Percentiles rank a stretch among this genome's conserved stretches.
These are phyloP conservation scores for Dendrobium huoshanense DNA, from an alignment of 106 monocot species.

Conservation along the genomic window DNA sequence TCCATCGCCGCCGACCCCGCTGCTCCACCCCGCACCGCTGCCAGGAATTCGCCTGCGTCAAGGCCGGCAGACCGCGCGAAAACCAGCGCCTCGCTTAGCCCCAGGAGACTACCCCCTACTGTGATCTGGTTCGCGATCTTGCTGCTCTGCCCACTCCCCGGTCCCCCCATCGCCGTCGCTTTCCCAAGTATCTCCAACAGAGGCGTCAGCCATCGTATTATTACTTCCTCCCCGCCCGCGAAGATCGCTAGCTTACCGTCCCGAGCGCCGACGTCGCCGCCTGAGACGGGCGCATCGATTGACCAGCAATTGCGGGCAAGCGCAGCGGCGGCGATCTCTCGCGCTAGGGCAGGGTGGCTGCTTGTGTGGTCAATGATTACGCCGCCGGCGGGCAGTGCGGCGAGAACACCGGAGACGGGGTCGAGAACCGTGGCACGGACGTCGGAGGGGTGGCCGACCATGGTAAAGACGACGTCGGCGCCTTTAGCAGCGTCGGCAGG, in stretches of 20 bases:
- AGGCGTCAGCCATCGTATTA: constrained; percentile 26
- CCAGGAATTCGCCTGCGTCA: constrained; percentile 11
- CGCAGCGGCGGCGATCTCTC: constrained; percentile 16
- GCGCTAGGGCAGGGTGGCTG: constrained; percentile 19
- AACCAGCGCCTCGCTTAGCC: constrained; percentile 29
- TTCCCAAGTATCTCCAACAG: constrained; percentile 23
- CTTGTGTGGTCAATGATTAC: constrained; percentile 23
- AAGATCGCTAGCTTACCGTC: constrained; percentile 37
- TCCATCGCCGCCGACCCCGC: constrained; percentile 21
- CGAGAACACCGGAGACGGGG: constrained; percentile 10
- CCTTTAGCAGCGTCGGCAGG: constrained; percentile 21
- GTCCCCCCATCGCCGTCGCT: constrained; percentile 20
- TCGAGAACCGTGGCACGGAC: constrained; percentile 30
- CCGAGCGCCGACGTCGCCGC: constrained; percentile 38
- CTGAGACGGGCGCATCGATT: constrained; percentile 44
- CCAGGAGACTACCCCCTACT: constrained; percentile 20
- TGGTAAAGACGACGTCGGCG: constrained; percentile 41
- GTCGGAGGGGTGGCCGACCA: constrained; percentile 36
- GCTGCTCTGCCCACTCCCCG: constrained; percentile 47
- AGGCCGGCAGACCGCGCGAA: constrained; percentile 27
- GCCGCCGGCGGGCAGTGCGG: constrained; percentile 2
- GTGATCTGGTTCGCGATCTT: constrained; percentile 53
- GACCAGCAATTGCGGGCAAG: constrained; percentile 16
- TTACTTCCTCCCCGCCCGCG: constrained; percentile 25
- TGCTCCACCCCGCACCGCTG: constrained; percentile 20